Evolutionary conservation across 352 stramenopile genomes (phyloP).

Genomic region (Phytophthora citricola): DNA sequence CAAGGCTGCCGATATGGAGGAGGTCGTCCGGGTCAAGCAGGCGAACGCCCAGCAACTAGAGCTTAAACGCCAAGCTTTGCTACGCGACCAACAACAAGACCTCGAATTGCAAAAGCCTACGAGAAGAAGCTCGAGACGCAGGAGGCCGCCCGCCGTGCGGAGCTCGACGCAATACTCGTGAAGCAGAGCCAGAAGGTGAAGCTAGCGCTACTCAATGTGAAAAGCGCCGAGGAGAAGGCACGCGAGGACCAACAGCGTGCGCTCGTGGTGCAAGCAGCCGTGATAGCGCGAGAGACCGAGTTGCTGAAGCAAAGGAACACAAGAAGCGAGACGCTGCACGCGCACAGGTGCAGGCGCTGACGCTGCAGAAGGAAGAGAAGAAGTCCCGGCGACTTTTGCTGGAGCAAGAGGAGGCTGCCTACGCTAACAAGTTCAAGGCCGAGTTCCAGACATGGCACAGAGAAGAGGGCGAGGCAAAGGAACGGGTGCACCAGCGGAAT

Average conservation of each 20-base stretch:
- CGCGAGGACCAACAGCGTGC: conserved; percentile 62
- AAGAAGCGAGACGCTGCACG: conserved; percentile 42
- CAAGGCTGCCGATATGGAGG: conserved; percentile 52
- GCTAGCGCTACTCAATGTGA: conserved; percentile 64
- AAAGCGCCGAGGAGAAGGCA: conserved; percentile 64
- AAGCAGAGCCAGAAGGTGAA: conserved; percentile 68
- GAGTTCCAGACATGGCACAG: conserved; percentile 57
- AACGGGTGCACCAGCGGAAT: conserved; percentile 44
- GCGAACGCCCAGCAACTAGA: conserved; percentile 60
- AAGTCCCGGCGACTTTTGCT: conserved; percentile 29
- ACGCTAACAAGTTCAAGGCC: conserved; percentile 53
- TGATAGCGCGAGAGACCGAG: conserved; percentile 46
- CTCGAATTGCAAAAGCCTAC: conserved; percentile 52
- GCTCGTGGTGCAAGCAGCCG: conserved; percentile 45
- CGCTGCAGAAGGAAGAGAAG: conserved; percentile 56
- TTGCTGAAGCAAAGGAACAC: conserved; percentile 38
- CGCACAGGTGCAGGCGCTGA: conserved; percentile 46
- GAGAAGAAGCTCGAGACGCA: conserved; percentile 57
- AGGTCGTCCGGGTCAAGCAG: conserved; percentile 56
- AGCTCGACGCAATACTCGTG: conserved; percentile 52
- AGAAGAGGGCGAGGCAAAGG: conserved; percentile 37
- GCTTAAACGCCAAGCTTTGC: conserved; percentile 46
- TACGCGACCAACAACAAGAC: conserved; percentile 55
- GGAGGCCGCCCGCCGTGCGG: conserved; percentile 49
- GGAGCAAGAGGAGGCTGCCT: conserved; percentile 47